Base-by-base conservation (phyloP, 164 flowering plant species). In the Malania oleifera region DNA sequence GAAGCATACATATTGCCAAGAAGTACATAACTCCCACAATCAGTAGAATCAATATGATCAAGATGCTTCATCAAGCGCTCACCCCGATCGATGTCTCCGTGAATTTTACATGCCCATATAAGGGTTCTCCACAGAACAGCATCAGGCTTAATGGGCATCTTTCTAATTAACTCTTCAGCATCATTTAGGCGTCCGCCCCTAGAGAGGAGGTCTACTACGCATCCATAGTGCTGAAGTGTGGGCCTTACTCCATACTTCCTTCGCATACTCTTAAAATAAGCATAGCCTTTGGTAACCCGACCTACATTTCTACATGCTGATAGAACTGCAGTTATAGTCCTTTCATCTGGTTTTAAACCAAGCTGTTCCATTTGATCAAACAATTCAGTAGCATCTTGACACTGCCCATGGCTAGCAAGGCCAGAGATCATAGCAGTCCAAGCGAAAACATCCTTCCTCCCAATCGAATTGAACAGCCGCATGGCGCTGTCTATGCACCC, bases 371-470 rank as follows among this genome's bases (percentile, higher is more conserved):
- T 78, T 18, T 60, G 37, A 28, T 61, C 52, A 56, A 78, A 76
- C 50, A 72, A 44, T 19, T 59, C 45, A 19, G 72, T 38, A 26
- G 83, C 81, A 7, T 81, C 73, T 56, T 39, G 31, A 52, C 76
- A 61, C 56, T 3, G 31, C 39, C 85, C 82, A 66, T 81, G 77
- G 60, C 68, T 72, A 8, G 75, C 81, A 54, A 70, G 69, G 40
- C 79, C 78, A 28, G 69, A 66, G 17, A 78, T 76, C 77, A 81
- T 76, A 12, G 79, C 73, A 10, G 82, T 78, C 85, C 82, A 81
- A 53, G 64, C 45, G 49, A 66, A 72, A 52, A 64, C 69, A 63
- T 72, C 75, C 26, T 66, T 71, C 7, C 64, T 50, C 46, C 10
- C 52, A 39, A 67, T 24, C 28, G 28, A 54, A 45, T 72, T 47